Evolutionary conservation across 2,329 filamentous ascomycete species (phyloP).

Genomic region (Trichoderma atrobrunneum): DNA sequence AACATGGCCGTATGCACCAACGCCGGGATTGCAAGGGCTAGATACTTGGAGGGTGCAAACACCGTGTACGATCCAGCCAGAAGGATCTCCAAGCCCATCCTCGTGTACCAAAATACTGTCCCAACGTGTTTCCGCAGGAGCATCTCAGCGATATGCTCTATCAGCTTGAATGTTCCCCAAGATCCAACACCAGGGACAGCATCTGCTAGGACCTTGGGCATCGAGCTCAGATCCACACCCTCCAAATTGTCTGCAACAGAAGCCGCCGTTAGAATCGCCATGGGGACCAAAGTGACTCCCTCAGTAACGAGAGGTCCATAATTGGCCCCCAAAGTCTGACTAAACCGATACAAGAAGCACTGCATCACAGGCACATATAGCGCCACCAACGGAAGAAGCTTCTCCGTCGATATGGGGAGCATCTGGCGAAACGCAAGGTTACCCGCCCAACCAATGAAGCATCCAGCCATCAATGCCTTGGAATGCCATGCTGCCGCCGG

Average conservation of each 20-base stretch:
- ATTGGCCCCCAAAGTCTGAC: conserved; percentile 61
- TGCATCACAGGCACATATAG: conserved; percentile 73
- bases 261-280: conserved; percentile 62
- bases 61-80: conserved; percentile 63
- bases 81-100: conserved; percentile 68
- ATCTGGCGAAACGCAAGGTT: conserved; percentile 53
- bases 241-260: conserved; percentile 65
- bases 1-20: conserved; percentile 66
- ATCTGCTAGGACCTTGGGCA: conserved; percentile 59
- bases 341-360: conserved; percentile 66
- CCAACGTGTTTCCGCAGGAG: conserved; percentile 55
- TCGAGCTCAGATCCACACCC: conserved; percentile 51
- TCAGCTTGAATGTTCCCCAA: conserved; percentile 61
- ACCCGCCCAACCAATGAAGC: conserved; percentile 69
- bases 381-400: conserved; percentile 68
- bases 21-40: conserved; percentile 68
- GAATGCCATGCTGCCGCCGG: conserved; percentile 71
- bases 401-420: conserved; percentile 47
- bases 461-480: conserved; percentile 61
- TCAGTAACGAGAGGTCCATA: conserved; percentile 77
- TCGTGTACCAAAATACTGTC: conserved; percentile 61
- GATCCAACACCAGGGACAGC: conserved; percentile 63
- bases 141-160: conserved; percentile 40
- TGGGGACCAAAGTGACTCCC: conserved; percentile 66
- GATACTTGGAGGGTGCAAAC: conserved; percentile 65